These are phyloP conservation scores for Nowakowskiella sp. DNA, from an alignment of 192 early-diverging fungal species.

Conservation along the genomic window DNA sequence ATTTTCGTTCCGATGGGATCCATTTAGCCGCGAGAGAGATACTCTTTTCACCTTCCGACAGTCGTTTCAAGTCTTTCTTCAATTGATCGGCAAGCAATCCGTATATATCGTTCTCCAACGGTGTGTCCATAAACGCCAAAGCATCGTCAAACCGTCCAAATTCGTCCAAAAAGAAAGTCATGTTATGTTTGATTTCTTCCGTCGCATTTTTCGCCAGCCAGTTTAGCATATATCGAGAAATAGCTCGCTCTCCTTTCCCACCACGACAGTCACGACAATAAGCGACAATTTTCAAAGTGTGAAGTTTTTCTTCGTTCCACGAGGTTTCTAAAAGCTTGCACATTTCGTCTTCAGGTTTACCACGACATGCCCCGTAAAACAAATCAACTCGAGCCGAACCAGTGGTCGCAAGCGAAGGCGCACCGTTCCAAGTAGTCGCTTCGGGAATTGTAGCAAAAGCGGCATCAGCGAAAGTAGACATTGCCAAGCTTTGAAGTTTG, in stretches of 20 bases:
- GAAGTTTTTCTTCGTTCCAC: not conserved
- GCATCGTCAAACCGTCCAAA: not conserved
- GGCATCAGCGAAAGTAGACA: too few species aligned
- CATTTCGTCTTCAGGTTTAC: not conserved
- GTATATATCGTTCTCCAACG: not conserved
- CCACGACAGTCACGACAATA: slow-evolving; percentile 8
- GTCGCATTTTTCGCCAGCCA: not conserved
- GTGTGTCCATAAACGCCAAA: slow-evolving; percentile 1
- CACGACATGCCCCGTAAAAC: not conserved
- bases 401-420: not conserved
- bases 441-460: too few species aligned
- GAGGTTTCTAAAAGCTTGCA: not conserved
- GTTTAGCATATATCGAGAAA: not conserved
- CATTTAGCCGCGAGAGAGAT: slow-evolving; percentile 3
- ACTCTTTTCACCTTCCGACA: not conserved
- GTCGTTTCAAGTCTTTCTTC: not conserved
- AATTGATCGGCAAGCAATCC: not conserved
- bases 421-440: not conserved
- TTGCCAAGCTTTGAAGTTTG: too few species aligned
- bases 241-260: not conserved
- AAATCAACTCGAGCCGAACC: slow-evolving; percentile 1
- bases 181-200: not conserved
- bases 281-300: slow-evolving; percentile 2
- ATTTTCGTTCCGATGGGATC: not conserved
- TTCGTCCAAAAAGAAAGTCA: not conserved